phyloP scores from a whole-genome alignment of 805 yeast species.

The Metschnikowia bowlesiae region DNA sequence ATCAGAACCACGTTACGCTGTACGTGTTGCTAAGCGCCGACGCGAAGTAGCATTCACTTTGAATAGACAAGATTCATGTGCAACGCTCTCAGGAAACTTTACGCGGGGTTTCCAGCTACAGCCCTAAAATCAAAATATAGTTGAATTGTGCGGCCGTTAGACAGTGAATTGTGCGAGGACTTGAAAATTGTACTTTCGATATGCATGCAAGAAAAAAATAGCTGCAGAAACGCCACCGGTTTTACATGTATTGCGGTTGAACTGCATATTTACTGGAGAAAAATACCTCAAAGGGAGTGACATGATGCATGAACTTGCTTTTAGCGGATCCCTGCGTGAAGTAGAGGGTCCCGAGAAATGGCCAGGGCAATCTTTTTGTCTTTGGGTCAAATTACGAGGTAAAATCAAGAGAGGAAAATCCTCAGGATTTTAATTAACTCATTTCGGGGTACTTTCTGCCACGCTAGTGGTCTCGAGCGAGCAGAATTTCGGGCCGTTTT shows the following conservation, averaged over 20 bases:
- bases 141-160: not conserved
- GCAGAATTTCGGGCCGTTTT: not conserved
- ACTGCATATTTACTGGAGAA: not conserved
- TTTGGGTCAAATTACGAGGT: not conserved
- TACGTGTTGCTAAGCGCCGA: not conserved
- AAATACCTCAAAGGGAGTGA: not conserved
- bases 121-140: not conserved
- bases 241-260: not conserved
- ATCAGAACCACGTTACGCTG: not conserved
- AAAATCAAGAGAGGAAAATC: not conserved
- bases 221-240: slow-evolving; percentile 1
- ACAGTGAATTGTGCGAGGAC: not conserved
- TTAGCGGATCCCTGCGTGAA: slow-evolving; percentile 3
- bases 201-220: slow-evolving; percentile 2
- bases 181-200: not conserved
- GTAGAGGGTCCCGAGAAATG: not conserved
- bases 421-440: not conserved
- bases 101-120: not conserved
- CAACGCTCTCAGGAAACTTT: not conserved
- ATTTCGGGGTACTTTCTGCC: not conserved
- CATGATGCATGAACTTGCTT: slow-evolving; percentile 1
- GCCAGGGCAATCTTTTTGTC: not conserved
- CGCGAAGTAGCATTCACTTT: not conserved
- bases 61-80: not conserved
- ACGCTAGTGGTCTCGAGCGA: not conserved